Conservation (phyloP, 2,329 filamentous ascomycete genomes). For the Cladosporium oxysporum region DNA sequence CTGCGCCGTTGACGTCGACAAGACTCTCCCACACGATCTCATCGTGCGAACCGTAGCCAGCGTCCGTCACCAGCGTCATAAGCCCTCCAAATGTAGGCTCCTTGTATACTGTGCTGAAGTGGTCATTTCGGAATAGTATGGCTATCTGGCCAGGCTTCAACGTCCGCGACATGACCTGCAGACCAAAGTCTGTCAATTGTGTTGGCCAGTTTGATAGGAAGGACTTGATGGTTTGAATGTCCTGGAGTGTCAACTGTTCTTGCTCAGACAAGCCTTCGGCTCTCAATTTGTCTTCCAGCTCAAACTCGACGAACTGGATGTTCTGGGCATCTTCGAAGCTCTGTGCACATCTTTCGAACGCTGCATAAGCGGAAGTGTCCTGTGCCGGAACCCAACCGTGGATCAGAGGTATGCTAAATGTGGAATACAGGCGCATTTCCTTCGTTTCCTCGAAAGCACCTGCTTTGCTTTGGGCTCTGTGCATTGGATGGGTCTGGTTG, state of each 20-base stretch:
- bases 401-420: slow-evolving; percentile 83
- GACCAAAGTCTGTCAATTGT: slow-evolving; percentile 79
- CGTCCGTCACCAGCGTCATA: slow-evolving; percentile 86
- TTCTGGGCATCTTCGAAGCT: slow-evolving; percentile 93
- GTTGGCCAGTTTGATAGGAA: slow-evolving; percentile 82
- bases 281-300: slow-evolving; percentile 76
- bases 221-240: slow-evolving; percentile 79
- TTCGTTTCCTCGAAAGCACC: slow-evolving; percentile 84
- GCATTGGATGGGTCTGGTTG: slow-evolving; percentile 39
- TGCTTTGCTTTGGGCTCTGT: slow-evolving; percentile 48
- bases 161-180: slow-evolving; percentile 70
- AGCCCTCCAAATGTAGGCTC: slow-evolving; percentile 76
- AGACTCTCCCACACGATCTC: slow-evolving; percentile 97
- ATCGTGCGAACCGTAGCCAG: slow-evolving; percentile 81
- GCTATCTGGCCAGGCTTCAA: slow-evolving; percentile 77
- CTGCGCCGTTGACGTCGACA: slow-evolving; percentile 81
- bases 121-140: slow-evolving; percentile 94
- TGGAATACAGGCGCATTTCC: slow-evolving; percentile 89
- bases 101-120: slow-evolving; percentile 92
- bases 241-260: slow-evolving; percentile 79
- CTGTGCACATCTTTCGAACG: slow-evolving; percentile 72
- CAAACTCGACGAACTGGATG: slow-evolving; percentile 83
- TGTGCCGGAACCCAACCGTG: slow-evolving; percentile 87
- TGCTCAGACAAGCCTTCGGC: slow-evolving; percentile 64
- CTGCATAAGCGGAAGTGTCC: slow-evolving; percentile 65